Base-by-base conservation (phyloP, 345 rosid species). In the Salix dunnii region DNA sequence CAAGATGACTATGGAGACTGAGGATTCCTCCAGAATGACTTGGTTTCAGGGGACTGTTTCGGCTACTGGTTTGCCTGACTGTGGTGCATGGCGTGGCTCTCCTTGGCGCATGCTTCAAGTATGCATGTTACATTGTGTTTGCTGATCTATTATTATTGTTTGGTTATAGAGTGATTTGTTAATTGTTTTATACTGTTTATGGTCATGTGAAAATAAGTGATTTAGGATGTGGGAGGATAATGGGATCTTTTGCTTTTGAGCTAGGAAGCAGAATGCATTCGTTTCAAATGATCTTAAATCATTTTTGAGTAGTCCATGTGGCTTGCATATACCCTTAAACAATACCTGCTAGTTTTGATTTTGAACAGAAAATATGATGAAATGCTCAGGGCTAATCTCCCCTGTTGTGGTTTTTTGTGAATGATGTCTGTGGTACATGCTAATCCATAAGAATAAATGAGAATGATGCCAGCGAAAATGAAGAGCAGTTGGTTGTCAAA, bases 31-130 rank as follows among this genome's bases (percentile, higher is more conserved):
- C 0, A 70, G 96, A 79, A 84, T 87, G 74, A 87, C 94, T 0
- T 93, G 93, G 92, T 87, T 87, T 81, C 98, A 91, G 73, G 99
- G 98, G 30, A 86, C 87, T 1, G 78, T 96, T 7, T 68, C 83
- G 20, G 84, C 88, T 36, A 82, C 88, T 60, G 76, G 71, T 11
- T 67, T 76, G 40, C 84, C 87, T 0, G 89, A 85, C 64, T 71
- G 79, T 31, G 89, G 93, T 53, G 84, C 80, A 6, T 92, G 95
- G 97, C 85, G 79, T 31, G 87, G 91, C 68, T 94, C 99, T 79
- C 92, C 92, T 8, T 95, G 99, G 99, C 92, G 92, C 20, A 90
- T 85, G 87, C 93, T 96, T 84, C 89, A 88, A 94, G 99, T 93
- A 82, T 74, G 66, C 30, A 12, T 70, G 31, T 38, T 53, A 23